phyloP scores from a whole-genome alignment of 129 eudicot species.

The Ambrosia artemisiifolia region DNA sequence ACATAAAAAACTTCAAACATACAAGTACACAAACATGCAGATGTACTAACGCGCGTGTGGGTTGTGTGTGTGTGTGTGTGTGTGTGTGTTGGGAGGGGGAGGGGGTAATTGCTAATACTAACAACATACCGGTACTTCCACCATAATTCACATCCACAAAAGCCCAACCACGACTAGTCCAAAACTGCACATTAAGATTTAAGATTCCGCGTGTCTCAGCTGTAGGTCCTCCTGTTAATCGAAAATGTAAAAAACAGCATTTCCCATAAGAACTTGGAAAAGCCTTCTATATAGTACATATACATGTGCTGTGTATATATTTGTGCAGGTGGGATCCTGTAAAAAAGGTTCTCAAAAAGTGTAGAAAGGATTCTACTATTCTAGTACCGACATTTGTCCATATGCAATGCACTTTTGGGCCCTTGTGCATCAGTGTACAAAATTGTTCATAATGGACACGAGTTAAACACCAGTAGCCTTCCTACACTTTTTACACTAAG shows the following conservation, averaged over 20 bases:
- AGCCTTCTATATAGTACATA: not conserved
- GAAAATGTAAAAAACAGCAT: slow-evolving; percentile 11
- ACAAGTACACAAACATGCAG: not conserved
- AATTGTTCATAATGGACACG: not conserved
- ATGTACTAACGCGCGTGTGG: not conserved
- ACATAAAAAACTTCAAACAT: not conserved
- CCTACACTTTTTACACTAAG: not conserved
- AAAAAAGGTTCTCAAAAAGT: not conserved
- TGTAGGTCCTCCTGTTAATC: slow-evolving; percentile 85
- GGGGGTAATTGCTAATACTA: not conserved
- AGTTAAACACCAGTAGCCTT: not conserved
- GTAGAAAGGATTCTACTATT: not conserved
- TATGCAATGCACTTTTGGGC: not conserved
- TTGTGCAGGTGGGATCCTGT: not conserved
- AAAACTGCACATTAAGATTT: slow-evolving; percentile 74
- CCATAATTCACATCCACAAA: slow-evolving; percentile 99
- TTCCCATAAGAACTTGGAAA: not conserved
- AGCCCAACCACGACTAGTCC: slow-evolving; percentile 99
- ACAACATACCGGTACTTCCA: slow-evolving; percentile 86
- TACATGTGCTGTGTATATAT: not conserved
- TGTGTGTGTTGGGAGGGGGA: too few species aligned
- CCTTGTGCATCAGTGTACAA: not conserved
- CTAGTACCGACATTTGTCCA: not conserved
- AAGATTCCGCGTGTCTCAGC: slow-evolving; percentile 84
- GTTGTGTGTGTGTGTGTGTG: too few species aligned